Base-by-base conservation (phyloP, 129 eudicot genomes). In the Centella asiatica region DNA sequence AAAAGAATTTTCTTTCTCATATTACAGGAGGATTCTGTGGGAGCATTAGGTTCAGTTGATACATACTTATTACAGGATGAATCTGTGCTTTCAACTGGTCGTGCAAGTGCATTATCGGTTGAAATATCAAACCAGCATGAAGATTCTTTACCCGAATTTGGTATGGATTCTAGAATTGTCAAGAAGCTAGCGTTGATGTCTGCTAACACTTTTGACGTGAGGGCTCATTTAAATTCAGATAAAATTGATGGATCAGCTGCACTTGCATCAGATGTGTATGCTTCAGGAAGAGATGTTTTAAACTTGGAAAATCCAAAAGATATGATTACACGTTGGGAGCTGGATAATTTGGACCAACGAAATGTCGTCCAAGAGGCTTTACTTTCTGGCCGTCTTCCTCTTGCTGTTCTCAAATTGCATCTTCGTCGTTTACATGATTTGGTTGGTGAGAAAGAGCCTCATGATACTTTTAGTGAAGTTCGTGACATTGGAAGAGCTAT, bases 251-350 rank as follows among this genome's bases (percentile, higher is more conserved):
- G 69, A 55, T 65, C 71, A 32, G 67, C 83, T 66, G 60, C 56
- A 58, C 62, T 74, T 44, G 73, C 57, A 36, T 47, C 76, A 45
- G 94, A 73, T 60, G 77, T 65, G 72, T 60, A 69, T 69, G 44
- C 75, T 12, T 53, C 67, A 9, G 75, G 73, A 44, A 89, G 72
- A 60, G 74, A 75, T 47, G 28, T 62, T 69, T 58, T 71, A 61
- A 76, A 80, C 18, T 9, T 67, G 53, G 95, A 92, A 77, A 92
- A 87, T 69, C 90, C 98, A 6, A 92, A 78, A 59, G 95, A 92
- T 72, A 92, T 92, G 98, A 84, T 92, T 62, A 84, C 94, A 50
- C 95, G 98, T 23, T 92, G 98, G 98, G 90, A 87, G 61, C 20
- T 74, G 46, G 86, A 78, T 44, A 69, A 92, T 74, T 77, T 92